A percentile compares a stretch with the other conserved stretches of the same genome.
Evolutionary conservation across 2,329 filamentous ascomycete genomes (phyloP).

Genomic region (Aureobasidium lini): DNA sequence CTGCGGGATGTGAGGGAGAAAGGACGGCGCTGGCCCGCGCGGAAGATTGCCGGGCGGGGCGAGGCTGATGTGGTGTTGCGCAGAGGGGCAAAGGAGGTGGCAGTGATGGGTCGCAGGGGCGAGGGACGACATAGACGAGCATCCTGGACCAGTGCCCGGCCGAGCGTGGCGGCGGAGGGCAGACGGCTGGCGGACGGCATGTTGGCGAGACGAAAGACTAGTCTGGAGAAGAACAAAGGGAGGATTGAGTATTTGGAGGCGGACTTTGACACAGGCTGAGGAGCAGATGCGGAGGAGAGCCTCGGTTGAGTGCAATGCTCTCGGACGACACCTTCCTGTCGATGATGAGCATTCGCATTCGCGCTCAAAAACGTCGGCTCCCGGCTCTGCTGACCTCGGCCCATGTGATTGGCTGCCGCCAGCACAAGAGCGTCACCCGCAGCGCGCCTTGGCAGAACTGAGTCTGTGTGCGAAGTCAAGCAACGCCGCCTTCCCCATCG

Average conservation of each 20-base stretch:
- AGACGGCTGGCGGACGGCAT: constrained; percentile 4
- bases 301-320: not conserved
- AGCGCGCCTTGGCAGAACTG: not conserved
- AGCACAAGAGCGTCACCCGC: not conserved
- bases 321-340: not conserved
- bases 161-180: not conserved
- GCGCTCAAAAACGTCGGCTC: not conserved
- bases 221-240: not conserved
- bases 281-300: not conserved
- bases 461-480: no score
- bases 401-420: constrained; percentile 1
- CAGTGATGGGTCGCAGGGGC: constrained; percentile 13
- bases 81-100: constrained; percentile 8
- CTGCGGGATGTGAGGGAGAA: constrained; percentile 24
- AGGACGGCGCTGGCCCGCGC: constrained; percentile 28
- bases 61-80: not conserved
- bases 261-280: not conserved
- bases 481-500: not conserved
- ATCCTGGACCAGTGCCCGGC: constrained; percentile 8
- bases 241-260: not conserved
- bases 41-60: constrained; percentile 27
- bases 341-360: not conserved
- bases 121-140: constrained; percentile 3
- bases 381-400: not conserved
- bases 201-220: not conserved